These are phyloP conservation scores for Coprinopsis sp. DNA, from an alignment of 768 basidiomycete genomes.

Conservation along the genomic window DNA sequence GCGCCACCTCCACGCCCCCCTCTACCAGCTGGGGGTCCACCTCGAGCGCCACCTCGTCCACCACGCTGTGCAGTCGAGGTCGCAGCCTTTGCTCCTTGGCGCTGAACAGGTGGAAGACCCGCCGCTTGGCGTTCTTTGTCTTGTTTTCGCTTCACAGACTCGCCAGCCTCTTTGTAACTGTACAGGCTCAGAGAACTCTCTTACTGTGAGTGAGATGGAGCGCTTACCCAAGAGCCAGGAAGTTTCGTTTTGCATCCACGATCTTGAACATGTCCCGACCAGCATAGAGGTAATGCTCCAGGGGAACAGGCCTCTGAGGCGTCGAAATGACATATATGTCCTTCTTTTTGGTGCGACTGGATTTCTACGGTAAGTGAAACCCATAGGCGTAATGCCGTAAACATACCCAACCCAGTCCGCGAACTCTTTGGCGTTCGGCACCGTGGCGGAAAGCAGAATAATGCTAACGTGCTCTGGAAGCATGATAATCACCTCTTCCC, in stretches of 20 bases:
- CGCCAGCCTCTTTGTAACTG: conserved; percentile 88
- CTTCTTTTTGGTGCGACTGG: conserved; percentile 96
- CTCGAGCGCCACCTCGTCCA: conserved; percentile 41
- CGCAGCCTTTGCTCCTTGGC: conserved; percentile 71
- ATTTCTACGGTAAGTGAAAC: conserved; percentile 3
- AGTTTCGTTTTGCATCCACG: conserved; percentile 76
- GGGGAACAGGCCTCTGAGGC: conserved; percentile 89
- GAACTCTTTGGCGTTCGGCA: conserved; percentile 97
- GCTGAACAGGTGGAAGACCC: conserved; percentile 81
- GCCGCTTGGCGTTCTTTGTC: conserved; percentile 98
- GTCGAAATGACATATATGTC: conserved; percentile 99
- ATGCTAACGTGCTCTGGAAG: conserved; percentile 98
- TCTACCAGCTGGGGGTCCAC: conserved; percentile 37
- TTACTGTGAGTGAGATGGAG: neutral
- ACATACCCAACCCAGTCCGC: conserved; percentile 98
- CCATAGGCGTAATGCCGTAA: neutral
- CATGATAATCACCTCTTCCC: conserved; percentile 99
- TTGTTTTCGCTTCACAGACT: conserved; percentile 88
- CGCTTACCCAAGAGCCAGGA: conserved; percentile 65
- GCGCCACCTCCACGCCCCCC: conserved; percentile 43
- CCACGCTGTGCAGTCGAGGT: conserved; percentile 43
- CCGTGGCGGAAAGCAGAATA: conserved; percentile 93
- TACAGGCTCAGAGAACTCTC: conserved; percentile 1
- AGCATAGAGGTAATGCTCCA: conserved; percentile 95
- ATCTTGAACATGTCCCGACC: conserved; percentile 93